Evolutionary conservation across 148 eudicot species (phyloP), one percentile per base, ranked within the genome.

Genomic region (Camellia sinensis): DNA sequence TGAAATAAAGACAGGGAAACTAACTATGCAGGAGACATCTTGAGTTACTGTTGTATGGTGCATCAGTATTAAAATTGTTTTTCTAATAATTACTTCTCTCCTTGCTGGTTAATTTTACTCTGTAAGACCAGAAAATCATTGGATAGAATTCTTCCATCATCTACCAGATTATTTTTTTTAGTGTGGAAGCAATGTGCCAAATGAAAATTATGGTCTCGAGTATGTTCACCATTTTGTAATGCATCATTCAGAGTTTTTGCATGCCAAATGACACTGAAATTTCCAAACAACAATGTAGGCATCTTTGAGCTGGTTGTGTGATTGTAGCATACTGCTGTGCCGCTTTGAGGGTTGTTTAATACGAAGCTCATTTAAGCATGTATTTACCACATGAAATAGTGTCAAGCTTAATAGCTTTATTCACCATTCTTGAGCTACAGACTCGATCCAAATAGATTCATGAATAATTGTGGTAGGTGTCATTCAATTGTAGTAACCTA

Each of bases 281-380:
- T 52, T 18, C 75, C 12, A 19, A 72, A 40, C 73, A 41, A 68
- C 73, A 68, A 68, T 40, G 41, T 10, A 68, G 44, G 73, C 50
- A 68, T 68, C 73, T 19, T 67, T 29, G 52, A 48, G 52, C 37
- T 29, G 37, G 37, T 68, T 40, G 14, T 44, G 70, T 7, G 45
- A 43, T 68, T 44, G 52, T 44, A 69, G 73, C 12, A 43, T 69
- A 43, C 12, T 15, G 12, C 15, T 19, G 15, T n/a, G 59, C 40
- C 2, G 1, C 15, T 48, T 71, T 22, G 15, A 71, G 40, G 56
- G 40, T 50, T n/a, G 41, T 9, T 48, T 40, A 21, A 66, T 46
- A 50, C n/a, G 22, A 50, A 50, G 59, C 40, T 50, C 41, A 52
- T 63, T 50, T 50, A 21, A 21, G 59, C 59, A 48, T 50, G 59